These are phyloP conservation scores for Aspergillus haitiensis DNA, from an alignment of 495 filamentous ascomycete species.

Conservation along the genomic window DNA sequence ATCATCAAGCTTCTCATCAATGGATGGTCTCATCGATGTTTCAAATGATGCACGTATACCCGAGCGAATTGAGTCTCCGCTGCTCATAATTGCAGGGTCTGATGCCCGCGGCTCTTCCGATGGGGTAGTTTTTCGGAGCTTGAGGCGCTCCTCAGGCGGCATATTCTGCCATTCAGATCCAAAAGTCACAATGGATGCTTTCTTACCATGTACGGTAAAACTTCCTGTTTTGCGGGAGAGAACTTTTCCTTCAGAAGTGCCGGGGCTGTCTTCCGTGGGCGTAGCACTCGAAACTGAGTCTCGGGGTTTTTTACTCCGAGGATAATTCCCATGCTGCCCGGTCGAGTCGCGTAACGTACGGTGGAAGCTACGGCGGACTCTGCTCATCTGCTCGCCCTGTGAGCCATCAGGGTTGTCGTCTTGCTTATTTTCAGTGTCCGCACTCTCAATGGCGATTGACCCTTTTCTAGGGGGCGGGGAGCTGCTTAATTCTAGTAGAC, in stretches of 20 bases:
- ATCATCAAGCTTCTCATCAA: constrained; percentile 21
- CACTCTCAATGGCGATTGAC: constrained; percentile 36
- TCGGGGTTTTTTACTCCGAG: constrained; percentile 72
- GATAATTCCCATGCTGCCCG: constrained; percentile 61
- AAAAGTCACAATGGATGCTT: constrained; percentile 93
- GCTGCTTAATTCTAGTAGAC: constrained; percentile 46
- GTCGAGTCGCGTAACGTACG: constrained; percentile 85
- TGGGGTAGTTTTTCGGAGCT: constrained; percentile 53
- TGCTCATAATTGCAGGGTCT: constrained; percentile 38
- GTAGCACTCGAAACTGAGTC: constrained; percentile 64
- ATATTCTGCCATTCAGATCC: constrained; percentile 86
- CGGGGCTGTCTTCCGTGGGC: constrained; percentile 58
- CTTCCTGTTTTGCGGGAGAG: constrained; percentile 77
- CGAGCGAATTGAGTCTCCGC: constrained; percentile 31
- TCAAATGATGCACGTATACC: constrained; percentile 27
- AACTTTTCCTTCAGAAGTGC: constrained; percentile 56
- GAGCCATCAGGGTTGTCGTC: constrained; percentile 38
- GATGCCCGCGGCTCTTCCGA: constrained; percentile 46
- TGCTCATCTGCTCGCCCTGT: constrained; percentile 39
- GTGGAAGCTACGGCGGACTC: constrained; percentile 87
- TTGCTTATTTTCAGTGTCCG: constrained; percentile 38
- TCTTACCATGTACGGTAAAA: constrained; percentile 97
- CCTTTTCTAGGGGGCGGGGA: constrained; percentile 37
- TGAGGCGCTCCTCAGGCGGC: constrained; percentile 72
- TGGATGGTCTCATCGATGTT: constrained; percentile 27